phyloP scores from a whole-genome alignment of 192 early-diverging fungal genomes.

The Spizellomyces punctatus region DNA sequence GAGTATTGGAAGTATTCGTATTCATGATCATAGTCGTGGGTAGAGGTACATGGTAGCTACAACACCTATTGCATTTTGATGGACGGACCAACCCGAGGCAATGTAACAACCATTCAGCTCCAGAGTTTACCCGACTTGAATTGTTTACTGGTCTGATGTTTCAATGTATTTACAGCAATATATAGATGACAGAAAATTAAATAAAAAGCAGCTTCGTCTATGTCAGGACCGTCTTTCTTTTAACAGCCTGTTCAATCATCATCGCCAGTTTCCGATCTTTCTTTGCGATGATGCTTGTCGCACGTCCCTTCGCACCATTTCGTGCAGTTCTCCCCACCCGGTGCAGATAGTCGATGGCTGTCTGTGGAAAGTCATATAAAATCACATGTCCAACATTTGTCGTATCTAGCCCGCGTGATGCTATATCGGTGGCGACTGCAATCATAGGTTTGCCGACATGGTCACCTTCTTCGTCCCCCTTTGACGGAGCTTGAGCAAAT shows the following conservation, averaged over 20 bases:
- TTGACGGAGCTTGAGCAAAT: constrained; percentile 19
- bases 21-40: too few species aligned
- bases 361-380: constrained; percentile 88
- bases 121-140: too few species aligned
- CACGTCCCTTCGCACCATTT: constrained; percentile 75
- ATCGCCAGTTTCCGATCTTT: constrained; percentile 70
- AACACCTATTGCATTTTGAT: too few species aligned
- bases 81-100: too few species aligned
- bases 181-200: too few species aligned
- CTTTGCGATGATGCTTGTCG: constrained; percentile 77
- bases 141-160: too few species aligned
- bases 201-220: not conserved
- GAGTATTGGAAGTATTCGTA: too few species aligned
- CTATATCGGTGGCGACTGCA: constrained; percentile 88
- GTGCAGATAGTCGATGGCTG: constrained; percentile 90
- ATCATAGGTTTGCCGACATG: constrained; percentile 43
- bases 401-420: constrained; percentile 88
- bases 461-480: not conserved
- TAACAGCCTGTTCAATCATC: constrained; percentile 55
- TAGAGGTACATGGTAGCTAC: too few species aligned
- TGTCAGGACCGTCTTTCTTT: constrained; percentile 7
- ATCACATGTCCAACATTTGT: constrained; percentile 86
- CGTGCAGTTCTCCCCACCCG: constrained; percentile 89
- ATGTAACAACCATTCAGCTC: too few species aligned
- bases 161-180: too few species aligned